These are phyloP conservation scores for Naganishia randhawae DNA, from an alignment of 768 basidiomycete species.

Conservation along the genomic window DNA sequence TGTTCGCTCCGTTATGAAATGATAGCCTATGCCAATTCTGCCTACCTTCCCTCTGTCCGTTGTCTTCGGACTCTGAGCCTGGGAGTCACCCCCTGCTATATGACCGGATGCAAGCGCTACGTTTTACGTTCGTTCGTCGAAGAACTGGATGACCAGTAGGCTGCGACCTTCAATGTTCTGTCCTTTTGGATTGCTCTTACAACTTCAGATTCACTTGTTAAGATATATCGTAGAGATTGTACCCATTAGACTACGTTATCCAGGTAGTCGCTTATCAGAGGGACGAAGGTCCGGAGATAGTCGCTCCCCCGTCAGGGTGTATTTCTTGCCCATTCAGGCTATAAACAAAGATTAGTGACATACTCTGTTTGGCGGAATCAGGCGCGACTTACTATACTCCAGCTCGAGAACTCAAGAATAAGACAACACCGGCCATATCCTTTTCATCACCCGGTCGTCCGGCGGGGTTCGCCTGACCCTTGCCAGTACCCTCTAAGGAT, in stretches of 20 bases:
- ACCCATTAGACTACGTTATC: neutral
- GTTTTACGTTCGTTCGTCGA: too few relatives aligned
- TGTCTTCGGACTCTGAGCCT: too few relatives aligned
- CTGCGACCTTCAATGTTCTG: too few relatives aligned
- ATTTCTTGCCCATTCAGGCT: slow-evolving; percentile 40
- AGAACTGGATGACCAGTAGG: too few relatives aligned
- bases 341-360: neutral
- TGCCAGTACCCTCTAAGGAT: slow-evolving; percentile 33
- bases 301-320: slow-evolving; percentile 42
- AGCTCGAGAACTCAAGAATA: slow-evolving; percentile 27
- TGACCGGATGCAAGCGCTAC: too few relatives aligned
- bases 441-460: slow-evolving; percentile 39
- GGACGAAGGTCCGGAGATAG: slow-evolving; percentile 28
- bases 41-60: too few relatives aligned
- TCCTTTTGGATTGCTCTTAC: neutral
- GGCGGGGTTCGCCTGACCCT: slow-evolving; percentile 38
- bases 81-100: too few relatives aligned
- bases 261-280: slow-evolving; percentile 14
- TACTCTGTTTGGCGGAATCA: too few relatives aligned
- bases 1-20: slow-evolving; percentile 30
- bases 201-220: neutral
- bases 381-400: neutral
- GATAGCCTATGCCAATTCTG: neutral
- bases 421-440: slow-evolving; percentile 41
- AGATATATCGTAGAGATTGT: too few relatives aligned